phyloP scores from a whole-genome alignment of 495 filamentous ascomycete species.

The Ramalina peruviana region DNA sequence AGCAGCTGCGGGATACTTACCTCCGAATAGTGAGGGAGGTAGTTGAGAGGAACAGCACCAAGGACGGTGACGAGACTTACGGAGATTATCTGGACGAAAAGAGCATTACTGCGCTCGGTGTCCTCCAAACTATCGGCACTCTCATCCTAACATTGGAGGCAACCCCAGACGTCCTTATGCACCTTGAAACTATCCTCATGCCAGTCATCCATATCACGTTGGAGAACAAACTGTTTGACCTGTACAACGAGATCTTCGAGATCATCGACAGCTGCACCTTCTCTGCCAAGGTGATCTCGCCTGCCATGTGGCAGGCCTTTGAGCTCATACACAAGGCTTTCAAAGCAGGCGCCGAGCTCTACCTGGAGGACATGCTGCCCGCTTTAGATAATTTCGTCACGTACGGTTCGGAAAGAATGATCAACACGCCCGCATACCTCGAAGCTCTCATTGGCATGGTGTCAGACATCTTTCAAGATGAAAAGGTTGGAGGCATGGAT shows the following conservation, averaged over 20 bases:
- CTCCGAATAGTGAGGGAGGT: conserved; percentile 86
- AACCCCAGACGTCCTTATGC: conserved; percentile 83
- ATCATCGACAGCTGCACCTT: conserved; percentile 99
- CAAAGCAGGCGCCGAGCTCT: conserved; percentile 91
- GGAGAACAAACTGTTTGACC: conserved; percentile 92
- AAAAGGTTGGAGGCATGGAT: conserved; percentile 87
- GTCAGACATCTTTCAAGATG: conserved; percentile 59
- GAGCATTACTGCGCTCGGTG: conserved; percentile 92
- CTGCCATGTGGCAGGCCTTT: conserved; percentile 96
- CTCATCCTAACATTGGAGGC: conserved; percentile 93
- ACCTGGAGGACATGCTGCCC: conserved; percentile 90
- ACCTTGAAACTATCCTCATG: conserved; percentile 91
- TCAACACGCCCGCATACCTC: conserved; percentile 74
- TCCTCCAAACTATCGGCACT: conserved; percentile 94
- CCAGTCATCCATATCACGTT: conserved; percentile 91
- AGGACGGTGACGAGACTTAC: conserved; percentile 62
- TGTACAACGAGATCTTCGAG: conserved; percentile 97
- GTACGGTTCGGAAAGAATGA: conserved; percentile 67
- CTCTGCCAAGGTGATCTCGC: conserved; percentile 83
- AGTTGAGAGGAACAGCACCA: conserved; percentile 62
- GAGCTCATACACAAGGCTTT: conserved; percentile 93
- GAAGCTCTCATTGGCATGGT: conserved; percentile 78
- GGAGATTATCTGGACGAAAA: conserved; percentile 95
- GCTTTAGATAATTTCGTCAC: conserved; percentile 94
- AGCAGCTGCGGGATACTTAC: conserved; percentile 94